Conservation (phyloP, 2,329 filamentous ascomycete genomes). For the Fusarium miscanthi region DNA sequence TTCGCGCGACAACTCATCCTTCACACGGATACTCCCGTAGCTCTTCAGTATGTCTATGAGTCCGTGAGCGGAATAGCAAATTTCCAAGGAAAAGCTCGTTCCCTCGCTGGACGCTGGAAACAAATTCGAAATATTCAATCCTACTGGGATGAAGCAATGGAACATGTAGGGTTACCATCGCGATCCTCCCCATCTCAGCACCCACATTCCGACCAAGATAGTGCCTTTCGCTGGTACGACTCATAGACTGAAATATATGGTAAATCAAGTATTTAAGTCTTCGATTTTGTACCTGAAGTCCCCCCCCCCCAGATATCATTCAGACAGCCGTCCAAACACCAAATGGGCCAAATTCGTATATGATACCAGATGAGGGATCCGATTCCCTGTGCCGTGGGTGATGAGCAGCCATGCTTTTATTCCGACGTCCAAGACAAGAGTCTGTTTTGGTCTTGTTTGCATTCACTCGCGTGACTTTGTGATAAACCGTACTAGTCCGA, state of each 20-base stretch:
- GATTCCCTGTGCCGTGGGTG: too few species aligned
- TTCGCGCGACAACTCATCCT: not conserved
- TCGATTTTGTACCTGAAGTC: not conserved
- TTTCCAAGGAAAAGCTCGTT: not conserved
- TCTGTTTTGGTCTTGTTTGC: not conserved
- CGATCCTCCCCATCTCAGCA: not conserved
- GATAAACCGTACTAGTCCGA: not conserved
- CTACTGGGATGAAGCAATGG: not conserved
- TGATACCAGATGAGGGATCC: not conserved
- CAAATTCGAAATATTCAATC: not conserved
- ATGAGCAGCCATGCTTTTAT: not conserved
- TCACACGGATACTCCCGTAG: not conserved
- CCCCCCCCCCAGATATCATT: not conserved
- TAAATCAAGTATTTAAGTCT: not conserved
- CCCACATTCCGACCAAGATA: not conserved
- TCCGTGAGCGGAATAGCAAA: not conserved
- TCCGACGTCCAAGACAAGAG: not conserved
- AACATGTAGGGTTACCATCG: not conserved
- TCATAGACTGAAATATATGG: not conserved
- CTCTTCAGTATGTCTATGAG: not conserved
- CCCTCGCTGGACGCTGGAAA: not conserved
- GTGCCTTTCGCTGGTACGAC: not conserved
- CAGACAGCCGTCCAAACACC: too few species aligned
- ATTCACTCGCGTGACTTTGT: not conserved
- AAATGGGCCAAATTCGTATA: not conserved